These are phyloP conservation scores for Pterocarpus macrocarpus DNA, from an alignment of 306 rosid genomes.

Conservation along the genomic window DNA sequence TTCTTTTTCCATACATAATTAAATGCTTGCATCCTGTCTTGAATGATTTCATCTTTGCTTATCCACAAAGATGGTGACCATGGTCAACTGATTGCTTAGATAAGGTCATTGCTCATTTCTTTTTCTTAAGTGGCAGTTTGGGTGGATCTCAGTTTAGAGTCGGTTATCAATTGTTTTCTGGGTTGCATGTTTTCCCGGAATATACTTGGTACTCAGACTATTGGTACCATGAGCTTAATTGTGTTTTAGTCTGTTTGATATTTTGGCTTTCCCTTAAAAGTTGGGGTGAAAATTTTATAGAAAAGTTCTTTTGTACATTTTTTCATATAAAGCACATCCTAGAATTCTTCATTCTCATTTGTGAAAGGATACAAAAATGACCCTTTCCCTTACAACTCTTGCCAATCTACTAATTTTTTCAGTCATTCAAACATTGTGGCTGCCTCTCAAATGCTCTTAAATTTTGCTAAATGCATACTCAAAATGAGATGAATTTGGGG, in stretches of 20 bases:
- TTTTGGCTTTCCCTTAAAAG: slow-evolving; percentile 4
- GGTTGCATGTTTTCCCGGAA: slow-evolving; percentile 43
- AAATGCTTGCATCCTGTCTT: background rate
- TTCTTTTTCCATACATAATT: background rate
- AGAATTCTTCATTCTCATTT: slow-evolving; percentile 5
- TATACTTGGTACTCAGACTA: slow-evolving; percentile 3
- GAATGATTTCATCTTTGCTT: slow-evolving; percentile 25
- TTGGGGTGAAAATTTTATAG: slow-evolving; percentile 9
- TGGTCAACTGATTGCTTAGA: slow-evolving; percentile 31
- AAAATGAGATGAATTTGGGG: background rate
- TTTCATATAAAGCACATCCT: background rate
- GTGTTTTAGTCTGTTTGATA: slow-evolving; percentile 3
- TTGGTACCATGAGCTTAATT: slow-evolving; percentile 12
- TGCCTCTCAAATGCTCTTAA: background rate
- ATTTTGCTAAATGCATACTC: background rate
- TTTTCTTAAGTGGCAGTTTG: background rate
- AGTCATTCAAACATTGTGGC: background rate
- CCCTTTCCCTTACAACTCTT: background rate
- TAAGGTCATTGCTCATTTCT: slow-evolving; percentile 28
- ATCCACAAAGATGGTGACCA: slow-evolving; percentile 42
- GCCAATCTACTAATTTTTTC: slow-evolving; percentile 11
- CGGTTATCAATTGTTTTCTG: slow-evolving; percentile 14
- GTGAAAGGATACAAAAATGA: background rate
- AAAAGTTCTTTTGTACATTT: background rate
- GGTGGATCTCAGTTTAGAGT: slow-evolving; percentile 30